Percentiles rank a stretch among this genome's conserved stretches.
These are phyloP conservation scores for Neospermospora avenae DNA, from an alignment of 2,329 filamentous ascomycete species.

Conservation along the genomic window DNA sequence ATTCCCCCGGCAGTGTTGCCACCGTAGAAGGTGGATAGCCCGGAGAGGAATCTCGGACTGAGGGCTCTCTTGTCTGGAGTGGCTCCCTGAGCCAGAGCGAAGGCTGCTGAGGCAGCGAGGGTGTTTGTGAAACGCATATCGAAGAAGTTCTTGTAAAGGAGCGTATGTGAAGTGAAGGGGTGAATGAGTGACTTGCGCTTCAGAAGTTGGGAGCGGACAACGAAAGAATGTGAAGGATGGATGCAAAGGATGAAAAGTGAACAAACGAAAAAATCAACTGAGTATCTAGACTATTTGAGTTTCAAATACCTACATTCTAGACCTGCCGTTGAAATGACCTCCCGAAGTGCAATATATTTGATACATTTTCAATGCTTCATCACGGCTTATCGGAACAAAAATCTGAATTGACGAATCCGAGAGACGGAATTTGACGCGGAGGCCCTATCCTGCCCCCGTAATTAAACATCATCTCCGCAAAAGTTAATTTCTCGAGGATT, in stretches of 20 bases:
- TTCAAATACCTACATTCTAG: conserved; percentile 3
- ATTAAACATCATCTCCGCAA: conserved; percentile 4
- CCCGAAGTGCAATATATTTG: conserved; percentile 12
- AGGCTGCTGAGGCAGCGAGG: conserved; percentile 18
- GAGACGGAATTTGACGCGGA: conserved; percentile 6
- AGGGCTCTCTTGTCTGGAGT: conserved; percentile 21
- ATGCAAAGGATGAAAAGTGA: conserved; percentile 4
- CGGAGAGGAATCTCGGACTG: conserved; percentile 27
- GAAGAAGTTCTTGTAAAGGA: conserved; percentile 17
- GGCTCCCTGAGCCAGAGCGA: conserved; percentile 31
- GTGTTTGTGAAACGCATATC: conserved; percentile 30
- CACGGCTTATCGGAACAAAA: not conserved
- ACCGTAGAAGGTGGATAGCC: conserved; percentile 51
- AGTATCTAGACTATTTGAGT: conserved; percentile 9
- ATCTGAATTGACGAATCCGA: not conserved
- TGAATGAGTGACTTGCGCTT: too few species aligned
- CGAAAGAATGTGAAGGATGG: conserved; percentile 29
- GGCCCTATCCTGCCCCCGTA: not conserved
- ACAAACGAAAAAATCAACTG: conserved; percentile 6
- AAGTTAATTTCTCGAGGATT: not conserved
- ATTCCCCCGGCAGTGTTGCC: conserved; percentile 56
- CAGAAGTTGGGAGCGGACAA: conserved; percentile 14
- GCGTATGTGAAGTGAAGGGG: conserved; percentile 5
- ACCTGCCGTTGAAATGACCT: conserved; percentile 8
- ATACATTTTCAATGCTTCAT: conserved; percentile 10